Conservation (phyloP, 2,329 filamentous ascomycete genomes). For the Rachicladosporium sp. region DNA sequence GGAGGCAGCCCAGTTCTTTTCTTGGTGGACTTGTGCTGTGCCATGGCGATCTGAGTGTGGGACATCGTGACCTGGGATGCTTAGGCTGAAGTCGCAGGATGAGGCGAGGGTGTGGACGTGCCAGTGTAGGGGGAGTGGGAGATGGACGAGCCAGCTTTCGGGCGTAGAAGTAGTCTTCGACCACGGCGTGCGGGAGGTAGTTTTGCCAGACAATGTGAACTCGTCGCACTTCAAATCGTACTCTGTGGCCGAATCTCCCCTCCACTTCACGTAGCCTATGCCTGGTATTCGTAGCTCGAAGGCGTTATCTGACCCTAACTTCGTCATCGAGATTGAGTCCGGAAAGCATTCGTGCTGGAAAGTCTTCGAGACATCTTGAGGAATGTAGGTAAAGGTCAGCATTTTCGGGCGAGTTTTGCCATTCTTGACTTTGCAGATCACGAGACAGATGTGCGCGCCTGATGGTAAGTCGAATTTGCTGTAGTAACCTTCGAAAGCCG, state of each 20-base stretch:
- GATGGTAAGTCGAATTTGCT: constrained; percentile 37
- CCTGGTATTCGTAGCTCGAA: constrained; percentile 30
- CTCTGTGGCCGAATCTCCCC: constrained; percentile 25
- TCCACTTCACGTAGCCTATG: constrained; percentile 27
- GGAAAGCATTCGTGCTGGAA: constrained; percentile 34
- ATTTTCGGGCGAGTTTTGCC: constrained; percentile 30
- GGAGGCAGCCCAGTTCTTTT: constrained; percentile 39
- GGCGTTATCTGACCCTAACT: constrained; percentile 17
- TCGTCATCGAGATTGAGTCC: constrained; percentile 26
- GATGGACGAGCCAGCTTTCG: constrained; percentile 32
- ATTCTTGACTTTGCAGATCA: constrained; percentile 36
- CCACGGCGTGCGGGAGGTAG: constrained; percentile 29
- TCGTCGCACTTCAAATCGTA: constrained; percentile 24
- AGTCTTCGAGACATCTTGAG: constrained; percentile 20
- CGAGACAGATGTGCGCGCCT: constrained; percentile 33
- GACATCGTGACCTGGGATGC: constrained; percentile 22
- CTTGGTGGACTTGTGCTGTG: constrained; percentile 32
- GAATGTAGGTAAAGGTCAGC: constrained; percentile 40
- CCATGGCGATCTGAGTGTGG: constrained; percentile 19
- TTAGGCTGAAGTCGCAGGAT: constrained; percentile 26
- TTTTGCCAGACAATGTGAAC: constrained; percentile 30
- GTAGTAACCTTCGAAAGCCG: constrained; percentile 40
- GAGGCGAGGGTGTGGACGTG: constrained; percentile 37
- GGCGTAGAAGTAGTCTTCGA: constrained; percentile 26
- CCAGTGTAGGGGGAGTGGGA: constrained; percentile 40